These are phyloP conservation scores for Aspergillus campestris DNA, from an alignment of 495 filamentous ascomycete genomes.

Conservation along the genomic window DNA sequence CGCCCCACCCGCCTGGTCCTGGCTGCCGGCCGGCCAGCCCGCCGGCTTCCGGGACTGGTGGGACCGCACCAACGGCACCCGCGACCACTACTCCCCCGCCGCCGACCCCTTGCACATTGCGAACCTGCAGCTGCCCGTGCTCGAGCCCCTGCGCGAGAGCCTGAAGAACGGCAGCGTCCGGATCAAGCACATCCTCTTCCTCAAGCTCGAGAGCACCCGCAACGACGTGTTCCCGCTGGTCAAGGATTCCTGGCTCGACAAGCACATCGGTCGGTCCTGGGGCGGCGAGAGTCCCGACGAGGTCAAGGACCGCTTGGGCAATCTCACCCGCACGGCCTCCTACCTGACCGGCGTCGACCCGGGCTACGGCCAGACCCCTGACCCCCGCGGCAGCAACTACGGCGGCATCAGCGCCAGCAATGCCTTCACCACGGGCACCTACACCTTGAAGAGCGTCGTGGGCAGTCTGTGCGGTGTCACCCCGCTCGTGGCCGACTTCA, in stretches of 20 bases:
- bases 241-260: conserved; percentile 32
- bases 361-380: conserved; percentile 23
- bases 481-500: conserved; percentile 42
- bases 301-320: conserved; percentile 23
- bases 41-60: conserved; percentile 28
- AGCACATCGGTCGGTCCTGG: conserved; percentile 30
- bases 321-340: conserved; percentile 35
- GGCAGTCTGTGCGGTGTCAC: conserved; percentile 41
- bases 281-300: conserved; percentile 20
- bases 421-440: conserved; percentile 36
- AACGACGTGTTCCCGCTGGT: conserved; percentile 41
- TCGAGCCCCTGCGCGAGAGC: conserved; percentile 24
- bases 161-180: conserved; percentile 26
- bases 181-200: conserved; percentile 40
- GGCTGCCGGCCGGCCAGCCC: conserved; percentile 20
- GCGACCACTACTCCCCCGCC: conserved; percentile 28
- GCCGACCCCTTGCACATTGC: conserved; percentile 38
- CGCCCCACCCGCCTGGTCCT: conserved; percentile 16
- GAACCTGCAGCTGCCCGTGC: conserved; percentile 33
- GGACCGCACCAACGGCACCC: conserved; percentile 10
- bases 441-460: conserved; percentile 39
- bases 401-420: conserved; percentile 39
- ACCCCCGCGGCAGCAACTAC: conserved; percentile 9
- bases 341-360: conserved; percentile 32
- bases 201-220: conserved; percentile 42